These are phyloP conservation scores for Talaromyces liani DNA, from an alignment of 495 filamentous ascomycete species.

Conservation along the genomic window DNA sequence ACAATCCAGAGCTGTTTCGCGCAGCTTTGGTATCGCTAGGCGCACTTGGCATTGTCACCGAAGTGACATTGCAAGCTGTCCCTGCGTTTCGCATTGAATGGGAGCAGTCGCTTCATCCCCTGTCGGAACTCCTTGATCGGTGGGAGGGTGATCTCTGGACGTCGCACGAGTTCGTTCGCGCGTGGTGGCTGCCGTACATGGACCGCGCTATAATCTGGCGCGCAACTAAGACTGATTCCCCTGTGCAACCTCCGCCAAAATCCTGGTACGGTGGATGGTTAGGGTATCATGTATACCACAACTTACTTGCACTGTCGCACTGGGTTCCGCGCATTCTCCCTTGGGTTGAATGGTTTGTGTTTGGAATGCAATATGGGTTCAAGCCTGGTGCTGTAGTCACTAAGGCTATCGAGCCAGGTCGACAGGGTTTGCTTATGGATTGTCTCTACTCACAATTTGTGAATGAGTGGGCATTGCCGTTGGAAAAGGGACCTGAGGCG, in stretches of 20 bases:
- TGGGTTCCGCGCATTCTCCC: slow-evolving; percentile 77
- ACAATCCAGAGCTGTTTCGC: slow-evolving; percentile 74
- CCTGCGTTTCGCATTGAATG: slow-evolving; percentile 74
- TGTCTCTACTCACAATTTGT: slow-evolving; percentile 95
- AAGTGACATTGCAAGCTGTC: slow-evolving; percentile 75
- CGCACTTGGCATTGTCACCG: slow-evolving; percentile 82
- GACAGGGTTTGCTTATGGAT: slow-evolving; percentile 83
- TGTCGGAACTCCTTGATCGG: slow-evolving; percentile 55
- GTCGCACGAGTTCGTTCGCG: slow-evolving; percentile 75
- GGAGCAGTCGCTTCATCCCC: slow-evolving; percentile 67
- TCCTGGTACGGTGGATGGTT: slow-evolving; percentile 75
- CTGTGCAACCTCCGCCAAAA: slow-evolving; percentile 34
- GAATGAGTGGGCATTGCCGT: slow-evolving; percentile 93
- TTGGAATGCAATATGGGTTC: slow-evolving; percentile 94
- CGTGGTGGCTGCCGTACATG: slow-evolving; percentile 97
- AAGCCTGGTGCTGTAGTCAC: slow-evolving; percentile 51
- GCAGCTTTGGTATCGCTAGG: slow-evolving; percentile 84
- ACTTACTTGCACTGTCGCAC: slow-evolving; percentile 68
- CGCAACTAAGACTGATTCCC: slow-evolving; percentile 63
- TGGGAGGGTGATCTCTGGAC: slow-evolving; percentile 81
- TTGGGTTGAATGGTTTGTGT: slow-evolving; percentile 86
- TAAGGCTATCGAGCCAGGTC: slow-evolving; percentile 69
- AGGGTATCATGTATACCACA: slow-evolving; percentile 85
- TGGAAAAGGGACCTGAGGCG: slow-evolving; percentile 84
- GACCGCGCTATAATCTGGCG: slow-evolving; percentile 80